A percentile compares a stretch with the other conserved stretches of the same genome.
Conservation (phyloP, 1,139 yeast genomes). For the Yamadazyma buinensis region DNA sequence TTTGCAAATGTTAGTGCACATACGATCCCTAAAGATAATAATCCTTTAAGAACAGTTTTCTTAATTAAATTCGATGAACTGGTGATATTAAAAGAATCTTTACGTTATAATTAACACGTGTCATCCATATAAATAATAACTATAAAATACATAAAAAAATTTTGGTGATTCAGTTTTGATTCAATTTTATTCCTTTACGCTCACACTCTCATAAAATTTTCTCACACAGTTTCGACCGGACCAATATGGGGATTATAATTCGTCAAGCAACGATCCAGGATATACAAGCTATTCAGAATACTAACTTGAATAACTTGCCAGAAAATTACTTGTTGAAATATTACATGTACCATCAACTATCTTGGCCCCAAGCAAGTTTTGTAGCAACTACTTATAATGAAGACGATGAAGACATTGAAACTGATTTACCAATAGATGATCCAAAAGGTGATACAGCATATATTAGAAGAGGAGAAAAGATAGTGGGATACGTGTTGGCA, state of each 20-base stretch:
- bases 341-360: conserved; percentile 85
- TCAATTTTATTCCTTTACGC: too few relatives aligned
- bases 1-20: conserved; percentile 88
- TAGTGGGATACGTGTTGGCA: conserved; percentile 92
- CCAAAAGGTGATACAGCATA: conserved; percentile 55
- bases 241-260: conserved; percentile 73
- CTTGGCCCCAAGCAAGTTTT: conserved; percentile 98
- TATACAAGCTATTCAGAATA: conserved; percentile 93
- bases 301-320: conserved; percentile 88
- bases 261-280: conserved; percentile 86
- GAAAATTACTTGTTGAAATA: conserved; percentile 92
- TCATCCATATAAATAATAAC: not conserved
- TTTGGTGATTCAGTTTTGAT: too few relatives aligned
- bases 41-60: conserved; percentile 76
- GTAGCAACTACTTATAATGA: conserved; percentile 78
- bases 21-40: conserved; percentile 61
- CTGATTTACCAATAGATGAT: conserved; percentile 28
- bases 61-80: conserved; percentile 69
- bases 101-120: conserved; percentile 3
- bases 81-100: conserved; percentile 52
- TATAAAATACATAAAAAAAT: too few relatives aligned
- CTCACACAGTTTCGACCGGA: not conserved
- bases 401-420: conserved; percentile 33
- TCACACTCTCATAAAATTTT: too few relatives aligned
- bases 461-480: conserved; percentile 63